A percentile compares a stretch with the other conserved stretches of the same genome.
phyloP scores from a whole-genome alignment of 2,329 filamentous ascomycete species.

The Pestalotiopsis sp. region DNA sequence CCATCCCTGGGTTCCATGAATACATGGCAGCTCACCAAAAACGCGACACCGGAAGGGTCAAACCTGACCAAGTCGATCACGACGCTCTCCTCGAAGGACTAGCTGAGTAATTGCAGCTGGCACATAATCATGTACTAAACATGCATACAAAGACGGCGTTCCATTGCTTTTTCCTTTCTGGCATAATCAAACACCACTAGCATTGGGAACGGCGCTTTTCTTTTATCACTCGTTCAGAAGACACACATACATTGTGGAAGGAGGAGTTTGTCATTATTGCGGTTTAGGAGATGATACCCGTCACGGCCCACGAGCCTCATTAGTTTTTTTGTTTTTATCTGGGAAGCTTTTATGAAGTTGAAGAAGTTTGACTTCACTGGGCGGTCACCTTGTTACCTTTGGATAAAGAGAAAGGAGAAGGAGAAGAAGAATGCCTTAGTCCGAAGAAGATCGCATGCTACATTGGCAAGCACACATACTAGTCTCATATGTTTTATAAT shows the following conservation, averaged over 20 bases:
- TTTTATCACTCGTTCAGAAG: not conserved
- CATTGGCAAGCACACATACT: not conserved
- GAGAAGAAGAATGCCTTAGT: not conserved
- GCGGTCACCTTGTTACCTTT: not conserved
- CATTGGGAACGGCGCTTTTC: not conserved
- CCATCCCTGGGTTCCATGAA: slow-evolving; percentile 69
- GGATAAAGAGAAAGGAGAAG: not conserved
- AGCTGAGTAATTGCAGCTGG: slow-evolving; percentile 34
- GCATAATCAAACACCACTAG: not conserved
- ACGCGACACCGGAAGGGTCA: slow-evolving; percentile 55
- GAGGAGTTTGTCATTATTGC: not conserved
- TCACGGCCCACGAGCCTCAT: not conserved
- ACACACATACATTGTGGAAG: not conserved
- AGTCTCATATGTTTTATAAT: slow-evolving; percentile 7
- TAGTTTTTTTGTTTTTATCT: slow-evolving; percentile 8
- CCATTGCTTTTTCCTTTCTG: not conserved
- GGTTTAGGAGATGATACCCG: slow-evolving; percentile 9
- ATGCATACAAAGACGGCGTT: not conserved
- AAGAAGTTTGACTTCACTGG: not conserved
- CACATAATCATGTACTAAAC: not conserved
- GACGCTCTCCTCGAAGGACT: slow-evolving; percentile 62
- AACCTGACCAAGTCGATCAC: slow-evolving; percentile 57
- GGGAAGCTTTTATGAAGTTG: not conserved
- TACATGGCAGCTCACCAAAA: slow-evolving; percentile 53
- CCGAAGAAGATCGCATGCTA: not conserved